phyloP scores from a whole-genome alignment of 306 rosid species.

The Chamaecrista fasciculata region DNA sequence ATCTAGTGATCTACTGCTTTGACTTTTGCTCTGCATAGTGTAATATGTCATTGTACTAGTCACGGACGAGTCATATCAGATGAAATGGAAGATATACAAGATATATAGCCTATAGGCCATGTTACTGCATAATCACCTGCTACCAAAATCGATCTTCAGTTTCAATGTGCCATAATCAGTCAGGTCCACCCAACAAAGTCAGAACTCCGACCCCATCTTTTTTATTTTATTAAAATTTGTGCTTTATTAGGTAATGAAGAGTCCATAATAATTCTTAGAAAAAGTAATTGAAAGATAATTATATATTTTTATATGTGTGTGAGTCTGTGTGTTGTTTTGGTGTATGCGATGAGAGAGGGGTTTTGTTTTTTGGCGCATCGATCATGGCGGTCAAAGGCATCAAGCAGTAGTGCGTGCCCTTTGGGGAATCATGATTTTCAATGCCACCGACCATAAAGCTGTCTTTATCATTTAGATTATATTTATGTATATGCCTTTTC shows the following conservation, averaged over 20 bases:
- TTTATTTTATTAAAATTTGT: background rate
- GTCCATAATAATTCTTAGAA: background rate
- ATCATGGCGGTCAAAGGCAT: conserved; percentile 43
- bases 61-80: conserved; percentile 3
- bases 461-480: conserved; percentile 11
- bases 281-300: background rate
- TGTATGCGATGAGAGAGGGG: conserved; percentile 9
- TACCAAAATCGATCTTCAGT: conserved; percentile 20
- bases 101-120: too few relatives aligned
- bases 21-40: conserved; percentile 26
- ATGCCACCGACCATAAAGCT: conserved; percentile 17
- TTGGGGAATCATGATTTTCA: conserved; percentile 35
- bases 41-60: background rate
- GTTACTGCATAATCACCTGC: conserved; percentile 20
- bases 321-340: conserved; percentile 6
- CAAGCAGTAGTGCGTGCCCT: conserved; percentile 39
- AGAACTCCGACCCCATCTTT: background rate
- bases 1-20: conserved; percentile 33
- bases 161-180: conserved; percentile 20
- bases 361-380: background rate
- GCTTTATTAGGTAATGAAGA: conserved; percentile 16
- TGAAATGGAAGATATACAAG: conserved; percentile 3
- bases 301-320: background rate
- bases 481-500: background rate
- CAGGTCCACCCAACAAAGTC: conserved; percentile 12